Evolutionary conservation across 2,329 filamentous ascomycete genomes (phyloP).

Genomic region (Xylariales sp.): DNA sequence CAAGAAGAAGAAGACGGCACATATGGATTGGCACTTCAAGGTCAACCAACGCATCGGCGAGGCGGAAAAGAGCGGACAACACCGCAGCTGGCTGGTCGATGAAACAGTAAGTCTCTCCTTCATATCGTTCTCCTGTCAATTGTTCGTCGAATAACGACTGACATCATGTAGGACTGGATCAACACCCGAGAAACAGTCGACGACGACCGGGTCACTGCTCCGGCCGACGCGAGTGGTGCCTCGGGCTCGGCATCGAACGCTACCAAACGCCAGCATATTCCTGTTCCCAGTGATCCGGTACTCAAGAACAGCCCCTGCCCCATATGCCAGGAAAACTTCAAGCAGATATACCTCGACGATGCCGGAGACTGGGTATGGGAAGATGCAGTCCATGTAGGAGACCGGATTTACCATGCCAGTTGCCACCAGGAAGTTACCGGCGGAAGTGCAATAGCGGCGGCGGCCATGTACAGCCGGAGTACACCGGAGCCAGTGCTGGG

Average conservation of each 20-base stretch:
- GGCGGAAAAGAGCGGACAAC: constrained; percentile 77
- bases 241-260: constrained; percentile 40
- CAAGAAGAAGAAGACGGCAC: constrained; percentile 78
- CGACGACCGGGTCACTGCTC: constrained; percentile 41
- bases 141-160: constrained; percentile 15
- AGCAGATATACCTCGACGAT: constrained; percentile 86
- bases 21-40: constrained; percentile 98
- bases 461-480: constrained; percentile 34
- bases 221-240: constrained; percentile 32
- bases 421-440: constrained; percentile 77
- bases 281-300: constrained; percentile 73
- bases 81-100: constrained; percentile 92
- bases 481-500: constrained; percentile 65
- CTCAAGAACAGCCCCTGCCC: constrained; percentile 77
- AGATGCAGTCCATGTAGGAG: constrained; percentile 75
- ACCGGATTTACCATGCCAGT: constrained; percentile 80
- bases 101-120: constrained; percentile 60
- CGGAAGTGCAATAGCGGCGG: constrained; percentile 17
- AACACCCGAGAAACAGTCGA: constrained; percentile 78
- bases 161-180: constrained; percentile 71
- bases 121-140: not conserved
- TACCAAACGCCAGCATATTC: constrained; percentile 65
- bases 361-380: constrained; percentile 97
- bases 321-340: constrained; percentile 93
- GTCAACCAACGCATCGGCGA: constrained; percentile 87